Percentiles rank a stretch among this genome's conserved stretches.
Evolutionary conservation across 2,329 filamentous ascomycete genomes (phyloP).

Genomic region (Colletotrichum shisoi): DNA sequence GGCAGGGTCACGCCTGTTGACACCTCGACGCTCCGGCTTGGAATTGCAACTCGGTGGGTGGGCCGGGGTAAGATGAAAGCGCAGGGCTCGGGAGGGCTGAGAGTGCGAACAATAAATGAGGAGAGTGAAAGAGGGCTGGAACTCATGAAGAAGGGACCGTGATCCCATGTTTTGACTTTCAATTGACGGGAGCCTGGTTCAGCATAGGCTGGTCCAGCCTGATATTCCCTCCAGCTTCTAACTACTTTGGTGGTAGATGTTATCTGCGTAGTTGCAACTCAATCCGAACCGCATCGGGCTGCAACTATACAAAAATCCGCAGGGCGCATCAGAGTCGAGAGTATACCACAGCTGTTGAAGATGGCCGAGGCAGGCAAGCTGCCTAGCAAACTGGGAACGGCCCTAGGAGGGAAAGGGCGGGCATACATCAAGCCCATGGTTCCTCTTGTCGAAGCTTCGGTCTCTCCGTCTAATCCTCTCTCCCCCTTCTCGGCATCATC

Average conservation of each 20-base stretch:
- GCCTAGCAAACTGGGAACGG: not conserved
- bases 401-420: not conserved
- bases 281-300: no score
- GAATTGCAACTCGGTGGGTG: not conserved
- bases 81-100: not conserved
- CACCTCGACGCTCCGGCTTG: slow-evolving; percentile 1
- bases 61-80: slow-evolving; percentile 1
- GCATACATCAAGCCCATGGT: no score
- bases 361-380: not conserved
- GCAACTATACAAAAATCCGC: not conserved
- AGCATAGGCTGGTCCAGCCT: slow-evolving; percentile 14
- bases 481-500: not conserved
- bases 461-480: not conserved
- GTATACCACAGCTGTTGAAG: not conserved
- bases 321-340: not conserved
- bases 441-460: not conserved
- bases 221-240: not conserved
- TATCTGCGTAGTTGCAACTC: not conserved
- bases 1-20: slow-evolving; percentile 16
- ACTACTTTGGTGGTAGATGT: not conserved
- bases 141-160: not conserved
- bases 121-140: not conserved
- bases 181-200: slow-evolving; percentile 6
- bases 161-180: slow-evolving; percentile 7
- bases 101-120: not conserved